Conservation (phyloP, 2,329 filamentous ascomycete species). For the Cadophora sp. region DNA sequence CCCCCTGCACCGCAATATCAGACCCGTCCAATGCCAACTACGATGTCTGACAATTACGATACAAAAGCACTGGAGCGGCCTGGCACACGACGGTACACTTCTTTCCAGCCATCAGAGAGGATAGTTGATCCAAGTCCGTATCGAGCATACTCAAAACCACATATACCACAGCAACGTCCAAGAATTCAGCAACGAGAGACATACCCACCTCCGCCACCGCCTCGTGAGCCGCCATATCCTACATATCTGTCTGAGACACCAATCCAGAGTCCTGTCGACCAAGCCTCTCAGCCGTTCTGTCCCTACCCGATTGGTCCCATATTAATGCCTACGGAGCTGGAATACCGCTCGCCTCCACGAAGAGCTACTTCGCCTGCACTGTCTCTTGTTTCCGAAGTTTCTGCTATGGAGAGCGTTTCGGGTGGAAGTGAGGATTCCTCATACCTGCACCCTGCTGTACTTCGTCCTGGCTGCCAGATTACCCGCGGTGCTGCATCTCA, state of each 20-base stretch:
- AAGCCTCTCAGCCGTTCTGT: background rate
- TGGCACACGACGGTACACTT: background rate
- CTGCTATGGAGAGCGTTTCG: background rate
- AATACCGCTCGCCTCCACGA: background rate
- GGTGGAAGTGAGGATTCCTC: background rate
- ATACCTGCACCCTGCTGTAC: background rate
- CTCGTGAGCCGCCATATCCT: background rate
- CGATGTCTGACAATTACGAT: background rate
- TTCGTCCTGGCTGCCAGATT: constrained; percentile 1
- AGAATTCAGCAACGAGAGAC: background rate
- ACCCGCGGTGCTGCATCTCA: background rate
- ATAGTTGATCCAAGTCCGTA: background rate
- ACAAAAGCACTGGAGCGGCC: background rate
- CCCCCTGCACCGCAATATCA: background rate
- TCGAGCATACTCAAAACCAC: constrained; percentile 1
- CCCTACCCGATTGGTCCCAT: background rate
- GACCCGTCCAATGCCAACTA: background rate
- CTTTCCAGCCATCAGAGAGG: background rate
- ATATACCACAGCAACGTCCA: background rate
- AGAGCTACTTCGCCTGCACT: background rate
- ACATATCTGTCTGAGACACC: background rate
- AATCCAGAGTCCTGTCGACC: background rate
- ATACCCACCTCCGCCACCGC: background rate
- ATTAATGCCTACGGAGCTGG: background rate
- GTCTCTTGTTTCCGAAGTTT: constrained; percentile 5